Evolutionary conservation across 352 stramenopile genomes (phyloP).

Genomic region (Globisporangium heterothallicum): DNA sequence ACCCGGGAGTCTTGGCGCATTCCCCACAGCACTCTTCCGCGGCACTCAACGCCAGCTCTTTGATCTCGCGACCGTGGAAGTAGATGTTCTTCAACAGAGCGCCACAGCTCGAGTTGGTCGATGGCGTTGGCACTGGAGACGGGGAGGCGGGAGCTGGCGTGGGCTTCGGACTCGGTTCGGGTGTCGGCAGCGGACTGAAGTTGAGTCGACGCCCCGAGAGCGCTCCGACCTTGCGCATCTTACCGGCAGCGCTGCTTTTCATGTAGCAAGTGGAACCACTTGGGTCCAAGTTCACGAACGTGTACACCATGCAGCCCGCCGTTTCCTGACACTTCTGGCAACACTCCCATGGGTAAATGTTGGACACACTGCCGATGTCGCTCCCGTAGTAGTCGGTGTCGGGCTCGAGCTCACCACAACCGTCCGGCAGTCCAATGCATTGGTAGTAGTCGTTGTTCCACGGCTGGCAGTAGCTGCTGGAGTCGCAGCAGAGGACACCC

Average conservation of each 20-base stretch:
- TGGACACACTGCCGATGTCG: constrained; percentile 14
- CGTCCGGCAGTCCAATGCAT: constrained; percentile 14
- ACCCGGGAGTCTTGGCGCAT: constrained; percentile 6
- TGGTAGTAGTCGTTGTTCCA: constrained; percentile 29
- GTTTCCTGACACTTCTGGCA: constrained; percentile 4
- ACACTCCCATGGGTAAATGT: constrained; percentile 4
- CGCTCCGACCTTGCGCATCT: neutral
- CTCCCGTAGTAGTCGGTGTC: constrained; percentile 25
- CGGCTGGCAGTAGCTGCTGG: constrained; percentile 23
- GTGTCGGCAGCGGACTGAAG: constrained; percentile 1
- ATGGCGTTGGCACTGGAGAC: too few relatives aligned
- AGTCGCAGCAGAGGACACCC: constrained; percentile 9
- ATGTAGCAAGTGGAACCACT: constrained; percentile 20
- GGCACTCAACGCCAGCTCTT: constrained; percentile 11
- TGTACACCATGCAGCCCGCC: constrained; percentile 17
- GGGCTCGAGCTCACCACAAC: constrained; percentile 16
- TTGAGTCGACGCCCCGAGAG: constrained; percentile 1
- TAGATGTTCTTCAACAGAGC: too few relatives aligned
- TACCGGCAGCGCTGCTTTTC: constrained; percentile 11
- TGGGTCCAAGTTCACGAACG: constrained; percentile 19
- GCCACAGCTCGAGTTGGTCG: too few relatives aligned
- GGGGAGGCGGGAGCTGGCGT: too few relatives aligned
- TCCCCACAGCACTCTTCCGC: constrained; percentile 5
- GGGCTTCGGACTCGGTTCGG: neutral
- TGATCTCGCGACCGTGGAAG: too few relatives aligned